phyloP scores from a whole-genome alignment of 805 yeast genomes.

The Yarrowia deformans region DNA sequence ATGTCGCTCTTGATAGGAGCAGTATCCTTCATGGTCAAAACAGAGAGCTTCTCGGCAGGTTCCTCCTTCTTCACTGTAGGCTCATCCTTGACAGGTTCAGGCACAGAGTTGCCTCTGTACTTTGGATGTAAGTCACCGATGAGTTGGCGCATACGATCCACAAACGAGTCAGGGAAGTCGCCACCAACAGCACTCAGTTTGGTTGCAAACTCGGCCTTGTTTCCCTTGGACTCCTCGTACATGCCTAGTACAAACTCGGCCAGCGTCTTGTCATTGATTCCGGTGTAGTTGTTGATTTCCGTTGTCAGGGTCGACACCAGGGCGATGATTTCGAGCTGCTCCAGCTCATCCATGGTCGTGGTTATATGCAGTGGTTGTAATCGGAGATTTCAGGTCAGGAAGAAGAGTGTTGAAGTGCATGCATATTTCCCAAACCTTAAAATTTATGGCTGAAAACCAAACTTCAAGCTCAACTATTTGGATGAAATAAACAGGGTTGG shows the following conservation, averaged over 20 bases:
- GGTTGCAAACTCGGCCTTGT: constrained; percentile 50
- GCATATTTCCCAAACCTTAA: neutral
- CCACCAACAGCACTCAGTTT: constrained; percentile 56
- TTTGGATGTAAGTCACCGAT: constrained; percentile 49
- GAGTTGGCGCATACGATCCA: constrained; percentile 47
- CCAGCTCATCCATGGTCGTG: constrained; percentile 47
- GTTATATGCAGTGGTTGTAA: neutral
- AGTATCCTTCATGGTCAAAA: constrained; percentile 12
- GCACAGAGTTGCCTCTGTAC: constrained; percentile 37
- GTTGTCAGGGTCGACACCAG: constrained; percentile 50
- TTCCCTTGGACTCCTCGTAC: constrained; percentile 48
- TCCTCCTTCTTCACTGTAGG: constrained; percentile 7
- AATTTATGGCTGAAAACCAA: neutral
- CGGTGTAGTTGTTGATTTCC: constrained; percentile 50
- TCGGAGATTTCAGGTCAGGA: neutral
- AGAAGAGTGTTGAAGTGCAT: constrained; percentile 20
- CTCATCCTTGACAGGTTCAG: constrained; percentile 8
- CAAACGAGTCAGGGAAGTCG: constrained; percentile 50
- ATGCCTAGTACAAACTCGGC: constrained; percentile 58
- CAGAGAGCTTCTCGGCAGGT: constrained; percentile 10
- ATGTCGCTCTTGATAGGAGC: constrained; percentile 17
- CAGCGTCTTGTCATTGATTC: constrained; percentile 55
- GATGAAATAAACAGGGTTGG: too few relatives aligned
- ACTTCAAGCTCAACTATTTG: too few relatives aligned
- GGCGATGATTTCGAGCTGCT: constrained; percentile 49